These are phyloP conservation scores for Kwoniella pini DNA, from an alignment of 768 basidiomycete genomes.

Conservation along the genomic window DNA sequence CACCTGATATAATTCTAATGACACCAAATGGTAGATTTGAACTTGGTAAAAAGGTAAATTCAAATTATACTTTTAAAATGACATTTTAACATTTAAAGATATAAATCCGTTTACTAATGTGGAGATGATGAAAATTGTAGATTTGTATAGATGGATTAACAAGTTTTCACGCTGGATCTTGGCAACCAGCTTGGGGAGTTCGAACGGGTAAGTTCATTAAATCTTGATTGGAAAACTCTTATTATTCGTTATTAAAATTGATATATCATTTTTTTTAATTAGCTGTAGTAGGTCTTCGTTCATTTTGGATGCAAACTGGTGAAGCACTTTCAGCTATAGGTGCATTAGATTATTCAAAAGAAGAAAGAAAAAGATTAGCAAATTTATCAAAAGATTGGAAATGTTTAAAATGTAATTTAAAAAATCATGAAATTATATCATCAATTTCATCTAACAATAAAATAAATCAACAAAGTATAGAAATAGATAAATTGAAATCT, in stretches of 20 bases:
- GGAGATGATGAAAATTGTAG: conserved; percentile 19
- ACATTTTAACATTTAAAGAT: no score
- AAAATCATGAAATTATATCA: conserved; percentile 25
- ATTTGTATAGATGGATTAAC: conserved; percentile 55
- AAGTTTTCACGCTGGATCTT: conserved; percentile 81
- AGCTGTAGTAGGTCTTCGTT: conserved; percentile 54
- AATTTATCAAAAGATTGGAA: conserved; percentile 46
- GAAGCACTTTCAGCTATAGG: conserved; percentile 51
- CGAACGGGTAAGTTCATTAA: conserved; percentile 67
- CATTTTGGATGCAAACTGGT: conserved; percentile 55
- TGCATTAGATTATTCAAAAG: conserved; percentile 47
- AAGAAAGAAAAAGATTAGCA: conserved; percentile 51
- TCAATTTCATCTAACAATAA: conserved; percentile 5
- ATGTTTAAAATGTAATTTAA: conserved; percentile 40
- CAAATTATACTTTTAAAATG: no score
- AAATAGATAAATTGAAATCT: conserved; percentile 7
- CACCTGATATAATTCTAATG: conserved; percentile 91
- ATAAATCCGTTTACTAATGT: conserved; percentile 11
- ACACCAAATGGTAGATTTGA: conserved; percentile 98
- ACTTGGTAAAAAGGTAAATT: conserved; percentile 82
- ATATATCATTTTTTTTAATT: not conserved
- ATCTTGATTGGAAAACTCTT: no score
- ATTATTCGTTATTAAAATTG: not conserved
- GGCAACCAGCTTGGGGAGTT: conserved; percentile 99
- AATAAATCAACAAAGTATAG: conserved; percentile 32